These are phyloP conservation scores for Gonapodya prolifera DNA, from an alignment of 192 early-diverging fungal species.

Conservation along the genomic window DNA sequence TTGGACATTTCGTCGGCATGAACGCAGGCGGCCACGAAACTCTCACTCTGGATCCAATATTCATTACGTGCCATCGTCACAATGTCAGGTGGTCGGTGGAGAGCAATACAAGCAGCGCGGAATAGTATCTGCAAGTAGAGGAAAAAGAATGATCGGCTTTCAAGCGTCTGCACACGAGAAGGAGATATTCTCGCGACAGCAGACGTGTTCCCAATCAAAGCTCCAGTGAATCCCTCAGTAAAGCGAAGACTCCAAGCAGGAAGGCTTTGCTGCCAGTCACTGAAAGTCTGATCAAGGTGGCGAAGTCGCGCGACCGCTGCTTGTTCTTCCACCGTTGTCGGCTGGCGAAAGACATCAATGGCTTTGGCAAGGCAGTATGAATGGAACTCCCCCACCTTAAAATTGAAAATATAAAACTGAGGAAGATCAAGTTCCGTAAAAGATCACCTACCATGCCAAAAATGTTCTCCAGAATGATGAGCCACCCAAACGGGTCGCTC, in stretches of 20 bases:
- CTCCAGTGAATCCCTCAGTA: not conserved
- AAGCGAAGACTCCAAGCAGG: not conserved
- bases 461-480: not conserved
- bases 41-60: not conserved
- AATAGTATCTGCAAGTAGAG: not conserved
- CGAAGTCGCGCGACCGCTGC: not conserved
- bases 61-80: not conserved
- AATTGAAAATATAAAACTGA: too few relatives aligned
- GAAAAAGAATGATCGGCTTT: not conserved
- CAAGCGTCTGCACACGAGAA: not conserved
- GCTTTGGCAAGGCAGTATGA: not conserved
- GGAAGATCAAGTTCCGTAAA: not conserved
- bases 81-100: not conserved
- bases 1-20: not conserved
- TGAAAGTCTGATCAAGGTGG: not conserved
- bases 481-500: not conserved
- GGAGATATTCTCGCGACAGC: not conserved
- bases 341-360: not conserved
- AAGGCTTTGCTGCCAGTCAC: not conserved
- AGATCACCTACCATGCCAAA: not conserved
- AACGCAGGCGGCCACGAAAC: not conserved
- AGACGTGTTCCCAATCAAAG: not conserved
- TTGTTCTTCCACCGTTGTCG: not conserved
- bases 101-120: not conserved
- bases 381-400: not conserved